Conservation (phyloP, 768 basidiomycete species). For the Grammothele lineata region DNA sequence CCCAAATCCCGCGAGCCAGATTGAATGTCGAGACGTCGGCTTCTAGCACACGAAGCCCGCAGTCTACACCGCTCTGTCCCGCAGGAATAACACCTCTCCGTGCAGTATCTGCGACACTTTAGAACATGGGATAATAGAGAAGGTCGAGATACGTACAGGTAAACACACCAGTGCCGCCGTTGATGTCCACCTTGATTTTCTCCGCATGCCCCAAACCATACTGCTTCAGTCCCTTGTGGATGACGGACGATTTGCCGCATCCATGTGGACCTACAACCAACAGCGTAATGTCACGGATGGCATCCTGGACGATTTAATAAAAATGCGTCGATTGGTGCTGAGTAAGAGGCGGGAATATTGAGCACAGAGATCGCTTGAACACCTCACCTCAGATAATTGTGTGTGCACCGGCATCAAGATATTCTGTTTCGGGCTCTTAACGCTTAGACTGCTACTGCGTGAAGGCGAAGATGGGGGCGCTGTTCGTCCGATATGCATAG, state of each 20-base stretch:
- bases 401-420: conserved; percentile 21
- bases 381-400: conserved; percentile 22
- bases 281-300: conserved; percentile 43
- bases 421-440: conserved; percentile 19
- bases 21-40: conserved; percentile 30
- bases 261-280: conserved; percentile 74
- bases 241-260: conserved; percentile 84
- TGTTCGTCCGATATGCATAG: conserved; percentile 12
- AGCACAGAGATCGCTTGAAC: no score
- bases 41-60: conserved; percentile 28
- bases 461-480: conserved; percentile 16
- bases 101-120: conserved; percentile 34
- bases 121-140: conserved; percentile 27
- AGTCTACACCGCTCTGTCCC: conserved; percentile 9
- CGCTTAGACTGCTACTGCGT: conserved; percentile 23
- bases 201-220: conserved; percentile 41
- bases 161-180: conserved; percentile 15
- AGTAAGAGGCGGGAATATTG: no score
- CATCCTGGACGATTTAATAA: no score
- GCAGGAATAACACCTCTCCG: conserved; percentile 32
- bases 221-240: conserved; percentile 68
- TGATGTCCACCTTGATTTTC: conserved; percentile 14
- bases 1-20: conserved; percentile 14
- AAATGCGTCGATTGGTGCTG: no score
- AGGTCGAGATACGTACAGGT: conserved; percentile 29